Conservation (phyloP, 129 eudicot species). For the Gnaphalium uliginosum region DNA sequence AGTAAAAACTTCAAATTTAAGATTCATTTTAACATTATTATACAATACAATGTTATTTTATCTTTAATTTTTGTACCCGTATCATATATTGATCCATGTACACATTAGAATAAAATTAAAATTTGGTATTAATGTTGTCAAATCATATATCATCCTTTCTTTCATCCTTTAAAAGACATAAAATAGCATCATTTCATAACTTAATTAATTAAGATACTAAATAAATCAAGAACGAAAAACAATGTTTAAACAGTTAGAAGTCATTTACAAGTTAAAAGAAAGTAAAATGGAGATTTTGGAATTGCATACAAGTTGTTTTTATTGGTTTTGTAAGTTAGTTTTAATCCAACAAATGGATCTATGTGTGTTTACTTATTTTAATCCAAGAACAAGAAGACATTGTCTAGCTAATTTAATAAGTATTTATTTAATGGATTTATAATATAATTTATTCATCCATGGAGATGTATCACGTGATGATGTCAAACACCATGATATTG, state of each 20-base stretch:
- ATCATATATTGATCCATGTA: too few relatives aligned
- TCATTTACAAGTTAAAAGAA: background rate
- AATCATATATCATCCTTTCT: too few relatives aligned
- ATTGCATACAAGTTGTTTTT: slow-evolving; percentile 12
- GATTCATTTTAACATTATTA: too few relatives aligned
- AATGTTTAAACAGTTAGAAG: background rate
- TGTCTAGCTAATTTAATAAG: background rate
- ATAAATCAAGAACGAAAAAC: background rate
- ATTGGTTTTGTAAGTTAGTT: slow-evolving; percentile 16
- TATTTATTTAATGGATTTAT: too few relatives aligned
- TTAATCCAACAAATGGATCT: slow-evolving; percentile 3
- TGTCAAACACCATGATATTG: slow-evolving; percentile 8
- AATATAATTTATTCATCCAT: background rate
- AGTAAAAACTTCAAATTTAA: too few relatives aligned
- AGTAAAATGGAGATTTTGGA: background rate
- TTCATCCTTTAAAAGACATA: too few relatives aligned
- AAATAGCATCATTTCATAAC: too few relatives aligned
- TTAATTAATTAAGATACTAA: too few relatives aligned
- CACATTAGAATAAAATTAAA: too few relatives aligned
- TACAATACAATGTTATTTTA: too few relatives aligned
- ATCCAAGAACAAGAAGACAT: background rate
- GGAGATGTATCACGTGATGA: slow-evolving; percentile 13
- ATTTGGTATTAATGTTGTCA: too few relatives aligned
- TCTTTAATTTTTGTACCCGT: too few relatives aligned
- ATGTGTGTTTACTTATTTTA: background rate